Base-by-base conservation (phyloP, 192 early-diverging fungal species). In the Backusella psychrophila region DNA sequence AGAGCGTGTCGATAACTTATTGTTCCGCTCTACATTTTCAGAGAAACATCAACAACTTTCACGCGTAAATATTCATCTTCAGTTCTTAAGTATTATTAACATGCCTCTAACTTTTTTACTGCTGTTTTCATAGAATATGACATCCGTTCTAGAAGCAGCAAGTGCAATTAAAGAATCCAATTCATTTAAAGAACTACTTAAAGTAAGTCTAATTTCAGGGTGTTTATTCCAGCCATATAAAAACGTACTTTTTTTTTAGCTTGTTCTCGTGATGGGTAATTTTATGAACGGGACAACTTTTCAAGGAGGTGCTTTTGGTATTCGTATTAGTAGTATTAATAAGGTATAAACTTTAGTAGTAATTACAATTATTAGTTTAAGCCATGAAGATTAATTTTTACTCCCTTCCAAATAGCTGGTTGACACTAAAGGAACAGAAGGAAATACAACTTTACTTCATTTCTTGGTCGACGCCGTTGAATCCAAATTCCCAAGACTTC, bases 231-330 rank as follows among this genome's bases (percentile, higher is more conserved):
- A 42, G 44, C 46, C 17, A 19, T 15, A 17, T 69, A 34, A 17
- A 4, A 44, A 39, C 9, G 26, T 33, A 2, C n/a, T n/a, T 34
- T 34, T 39, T 56, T 42, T 75, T 6, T 70, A 88, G 87, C 69
- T 94, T 66, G 91, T 95, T 71, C 83, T 95, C 65, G 87, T 92
- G 36, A 84, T 94, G 21, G 94, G 94, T 66, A 95, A 95, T 80
- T 95, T 88, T 82, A 92, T 95, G 91, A 95, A 95, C 71, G 92
- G 91, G 0, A 86, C 83, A 1, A 87, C 90, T 0, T 90, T 91
- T 81, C 91, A 93, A 72, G 94, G 94, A 38, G 94, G 93, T n/a
- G 94, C 94, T 4, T 95, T 92, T 85, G 94, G 94, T 17, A 91
- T 95, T 72, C 91, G 90, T 80, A 93, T 94, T 77, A 83, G 88